Percentiles rank a stretch among this genome's conserved stretches.
Evolutionary conservation across 352 stramenopile species (phyloP).

Genomic region (Peronospora destructor): DNA sequence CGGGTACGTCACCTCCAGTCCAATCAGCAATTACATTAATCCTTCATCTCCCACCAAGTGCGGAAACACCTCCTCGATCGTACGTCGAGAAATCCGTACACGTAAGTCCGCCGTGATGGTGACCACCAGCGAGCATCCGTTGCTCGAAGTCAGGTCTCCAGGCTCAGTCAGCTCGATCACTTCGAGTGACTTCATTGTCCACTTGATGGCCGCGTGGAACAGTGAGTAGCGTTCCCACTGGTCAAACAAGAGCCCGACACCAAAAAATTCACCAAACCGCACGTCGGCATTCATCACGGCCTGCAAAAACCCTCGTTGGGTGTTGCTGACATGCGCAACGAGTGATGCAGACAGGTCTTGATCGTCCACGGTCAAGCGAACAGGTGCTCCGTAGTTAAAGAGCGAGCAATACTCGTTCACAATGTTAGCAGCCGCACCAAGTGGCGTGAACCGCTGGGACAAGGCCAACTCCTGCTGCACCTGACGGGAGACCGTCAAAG

Average conservation of each 20-base stretch:
- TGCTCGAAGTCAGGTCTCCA: slow-evolving; percentile 4
- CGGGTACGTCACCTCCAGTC: slow-evolving; percentile 37
- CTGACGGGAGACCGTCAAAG: slow-evolving; percentile 28
- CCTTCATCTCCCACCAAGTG: slow-evolving; percentile 30
- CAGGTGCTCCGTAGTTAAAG: slow-evolving; percentile 41
- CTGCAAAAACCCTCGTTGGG: slow-evolving; percentile 33
- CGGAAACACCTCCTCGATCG: slow-evolving; percentile 49
- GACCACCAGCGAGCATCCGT: slow-evolving; percentile 22
- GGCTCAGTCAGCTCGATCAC: slow-evolving; percentile 22
- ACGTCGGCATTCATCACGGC: slow-evolving; percentile 35
- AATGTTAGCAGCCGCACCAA: slow-evolving; percentile 25
- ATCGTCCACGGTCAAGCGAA: slow-evolving; percentile 32
- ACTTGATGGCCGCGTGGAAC: slow-evolving; percentile 38
- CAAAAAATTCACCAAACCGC: slow-evolving; percentile 38
- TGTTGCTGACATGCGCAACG: slow-evolving; percentile 17
- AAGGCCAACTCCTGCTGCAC: slow-evolving; percentile 28
- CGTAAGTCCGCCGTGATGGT: slow-evolving; percentile 25
- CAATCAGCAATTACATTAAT: slow-evolving; percentile 35
- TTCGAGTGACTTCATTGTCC: slow-evolving; percentile 37
- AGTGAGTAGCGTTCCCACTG: slow-evolving; percentile 59
- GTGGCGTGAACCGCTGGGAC: slow-evolving; percentile 17
- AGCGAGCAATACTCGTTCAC: slow-evolving; percentile 47
- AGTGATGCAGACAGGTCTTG: slow-evolving; percentile 13
- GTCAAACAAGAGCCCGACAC: slow-evolving; percentile 32
- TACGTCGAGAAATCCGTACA: slow-evolving; percentile 40